A percentile compares a stretch with the other conserved stretches of the same genome.
Evolutionary conservation across 345 rosid genomes (phyloP).

Genomic region (Euphorbia pulcherrima): DNA sequence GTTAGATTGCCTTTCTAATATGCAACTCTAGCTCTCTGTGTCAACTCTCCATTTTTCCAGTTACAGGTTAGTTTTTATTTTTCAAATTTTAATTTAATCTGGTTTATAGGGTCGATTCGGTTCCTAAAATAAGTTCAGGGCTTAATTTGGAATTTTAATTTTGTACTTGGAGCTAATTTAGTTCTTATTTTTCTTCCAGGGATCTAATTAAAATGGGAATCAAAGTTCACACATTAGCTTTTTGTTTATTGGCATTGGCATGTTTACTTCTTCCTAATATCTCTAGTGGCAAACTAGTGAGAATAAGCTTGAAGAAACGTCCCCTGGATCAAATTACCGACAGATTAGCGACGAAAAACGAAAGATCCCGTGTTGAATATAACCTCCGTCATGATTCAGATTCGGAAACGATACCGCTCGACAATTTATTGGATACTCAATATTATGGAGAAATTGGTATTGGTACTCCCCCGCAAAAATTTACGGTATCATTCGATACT

Average conservation of each 20-base stretch:
- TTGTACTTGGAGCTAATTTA: too few species aligned
- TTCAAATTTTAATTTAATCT: too few species aligned
- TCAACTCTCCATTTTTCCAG: not conserved
- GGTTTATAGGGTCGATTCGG: too few species aligned
- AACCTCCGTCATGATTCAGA: slow-evolving; percentile 26
- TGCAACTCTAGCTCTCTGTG: not conserved
- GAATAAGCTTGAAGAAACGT: slow-evolving; percentile 64
- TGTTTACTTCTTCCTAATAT: slow-evolving; percentile 42
- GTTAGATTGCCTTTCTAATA: not conserved
- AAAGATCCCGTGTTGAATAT: too few species aligned
- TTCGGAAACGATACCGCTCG: slow-evolving; percentile 45
- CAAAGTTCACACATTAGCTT: slow-evolving; percentile 24
- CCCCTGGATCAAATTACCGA: slow-evolving; percentile 42
- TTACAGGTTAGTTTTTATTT: not conserved
- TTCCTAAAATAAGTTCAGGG: too few species aligned
- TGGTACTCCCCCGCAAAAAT: slow-evolving; percentile 71
- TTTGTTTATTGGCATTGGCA: slow-evolving; percentile 42
- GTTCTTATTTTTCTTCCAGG: slow-evolving; percentile 17
- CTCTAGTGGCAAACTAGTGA: slow-evolving; percentile 30
- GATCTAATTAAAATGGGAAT: slow-evolving; percentile 29
- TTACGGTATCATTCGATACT: slow-evolving; percentile 71
- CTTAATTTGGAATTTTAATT: too few species aligned
- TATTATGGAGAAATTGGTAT: slow-evolving; percentile 70
- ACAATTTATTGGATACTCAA: slow-evolving; percentile 66
- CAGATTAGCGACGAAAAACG: slow-evolving; percentile 34